These are phyloP conservation scores for Neodidymelliopsis sp. DNA, from an alignment of 2,329 filamentous ascomycete genomes.

Conservation along the genomic window DNA sequence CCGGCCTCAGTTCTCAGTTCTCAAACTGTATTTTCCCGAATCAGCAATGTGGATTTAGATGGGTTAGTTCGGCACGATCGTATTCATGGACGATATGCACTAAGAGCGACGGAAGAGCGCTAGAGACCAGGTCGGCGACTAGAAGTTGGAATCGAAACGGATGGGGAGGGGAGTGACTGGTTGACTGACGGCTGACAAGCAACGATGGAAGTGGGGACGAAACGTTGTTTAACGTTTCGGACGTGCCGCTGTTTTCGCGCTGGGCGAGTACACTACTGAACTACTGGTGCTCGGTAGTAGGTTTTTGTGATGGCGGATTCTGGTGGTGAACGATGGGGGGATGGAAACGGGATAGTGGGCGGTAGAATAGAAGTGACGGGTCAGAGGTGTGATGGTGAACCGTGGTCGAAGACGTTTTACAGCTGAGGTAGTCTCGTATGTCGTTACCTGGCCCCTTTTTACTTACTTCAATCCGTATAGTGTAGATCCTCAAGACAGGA, in stretches of 20 bases:
- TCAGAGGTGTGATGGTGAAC: background rate
- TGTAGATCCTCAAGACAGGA: too few species aligned
- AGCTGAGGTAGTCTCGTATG: background rate
- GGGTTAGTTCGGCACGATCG: background rate
- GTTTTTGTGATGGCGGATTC: background rate
- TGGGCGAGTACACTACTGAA: slow-evolving; percentile 15
- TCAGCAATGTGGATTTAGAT: background rate
- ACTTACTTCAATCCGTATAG: background rate
- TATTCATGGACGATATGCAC: slow-evolving; percentile 8
- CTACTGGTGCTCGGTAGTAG: background rate
- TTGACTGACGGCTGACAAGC: slow-evolving; percentile 10
- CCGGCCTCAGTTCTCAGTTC: too few species aligned
- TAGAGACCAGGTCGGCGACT: slow-evolving; percentile 13
- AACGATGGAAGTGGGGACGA: too few species aligned
- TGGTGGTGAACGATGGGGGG: slow-evolving; percentile 10
- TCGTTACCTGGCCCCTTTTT: slow-evolving; percentile 1
- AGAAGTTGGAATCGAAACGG: slow-evolving; percentile 17
- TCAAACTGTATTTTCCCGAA: slow-evolving; percentile 2
- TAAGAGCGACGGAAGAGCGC: slow-evolving; percentile 3
- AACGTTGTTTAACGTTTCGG: slow-evolving; percentile 18
- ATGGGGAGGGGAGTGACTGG: slow-evolving; percentile 19
- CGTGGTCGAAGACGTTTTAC: slow-evolving; percentile 7
- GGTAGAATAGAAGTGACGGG: background rate
- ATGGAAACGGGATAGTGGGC: background rate
- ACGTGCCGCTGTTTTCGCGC: slow-evolving; percentile 16